Conservation (phyloP, 805 yeast species). For the Cyberlindnera xishuangbannaensis region DNA sequence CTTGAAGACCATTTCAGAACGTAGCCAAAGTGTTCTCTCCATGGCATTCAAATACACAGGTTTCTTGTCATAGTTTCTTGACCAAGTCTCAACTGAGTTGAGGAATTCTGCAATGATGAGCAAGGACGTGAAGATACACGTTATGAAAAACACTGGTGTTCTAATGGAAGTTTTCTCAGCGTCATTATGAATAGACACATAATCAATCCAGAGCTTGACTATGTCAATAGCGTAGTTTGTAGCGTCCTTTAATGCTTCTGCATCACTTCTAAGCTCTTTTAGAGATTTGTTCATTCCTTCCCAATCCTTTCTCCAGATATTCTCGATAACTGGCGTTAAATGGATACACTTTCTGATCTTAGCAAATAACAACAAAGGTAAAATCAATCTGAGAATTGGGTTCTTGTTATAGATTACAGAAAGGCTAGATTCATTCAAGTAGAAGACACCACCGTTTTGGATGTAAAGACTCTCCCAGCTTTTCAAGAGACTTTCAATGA, state of each 20-base stretch:
- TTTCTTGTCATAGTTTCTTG: conserved; percentile 29
- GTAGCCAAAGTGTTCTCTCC: conserved; percentile 61
- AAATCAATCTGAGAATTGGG: conserved; percentile 54
- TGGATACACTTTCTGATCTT: conserved; percentile 60
- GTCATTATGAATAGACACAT: conserved; percentile 58
- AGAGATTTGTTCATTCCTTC: conserved; percentile 52
- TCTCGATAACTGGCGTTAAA: conserved; percentile 53
- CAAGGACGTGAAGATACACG: conserved; percentile 61
- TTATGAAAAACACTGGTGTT: conserved; percentile 71
- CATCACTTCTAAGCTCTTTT: conserved; percentile 42
- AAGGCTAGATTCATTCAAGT: conserved; percentile 42
- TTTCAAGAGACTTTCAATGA: conserved; percentile 49
- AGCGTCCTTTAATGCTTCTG: conserved; percentile 62
- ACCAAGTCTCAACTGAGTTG: conserved; percentile 49
- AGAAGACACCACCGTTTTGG: conserved; percentile 56
- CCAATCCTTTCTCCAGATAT: conserved; percentile 66
- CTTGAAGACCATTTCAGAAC: conserved; percentile 52
- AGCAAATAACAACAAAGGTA: conserved; percentile 63
- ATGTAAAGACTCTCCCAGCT: conserved; percentile 65
- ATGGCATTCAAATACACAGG: conserved; percentile 32
- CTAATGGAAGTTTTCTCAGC: conserved; percentile 62
- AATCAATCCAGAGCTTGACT: conserved; percentile 65
- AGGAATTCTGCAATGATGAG: conserved; percentile 60
- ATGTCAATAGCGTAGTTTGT: conserved; percentile 52
- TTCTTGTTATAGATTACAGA: conserved; percentile 40